Percentiles rank a stretch among this genome's conserved stretches.
phyloP scores from a whole-genome alignment of 306 rosid species.

The Vicia villosa region DNA sequence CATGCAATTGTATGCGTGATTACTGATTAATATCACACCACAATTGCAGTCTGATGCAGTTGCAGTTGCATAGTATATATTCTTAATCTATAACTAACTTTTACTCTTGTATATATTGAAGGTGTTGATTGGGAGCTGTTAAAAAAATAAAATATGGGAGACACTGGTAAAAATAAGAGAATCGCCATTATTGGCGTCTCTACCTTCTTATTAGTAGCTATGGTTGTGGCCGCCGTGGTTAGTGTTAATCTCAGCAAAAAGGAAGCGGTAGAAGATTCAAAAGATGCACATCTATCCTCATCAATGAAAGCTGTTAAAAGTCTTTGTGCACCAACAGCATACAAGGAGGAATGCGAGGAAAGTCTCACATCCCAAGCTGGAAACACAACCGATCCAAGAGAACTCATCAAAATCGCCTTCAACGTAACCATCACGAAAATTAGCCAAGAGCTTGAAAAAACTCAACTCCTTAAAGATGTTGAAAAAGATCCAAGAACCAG shows the following conservation, averaged over 20 bases:
- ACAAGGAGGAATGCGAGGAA: slow-evolving; percentile 55
- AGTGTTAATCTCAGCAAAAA: slow-evolving; percentile 14
- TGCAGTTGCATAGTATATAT: too few species aligned
- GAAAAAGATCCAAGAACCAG: slow-evolving; percentile 69
- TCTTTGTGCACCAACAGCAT: slow-evolving; percentile 62
- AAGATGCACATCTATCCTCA: slow-evolving; percentile 12
- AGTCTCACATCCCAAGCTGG: slow-evolving; percentile 36
- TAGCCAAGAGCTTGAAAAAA: slow-evolving; percentile 35
- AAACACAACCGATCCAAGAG: slow-evolving; percentile 54
- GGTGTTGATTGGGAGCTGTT: slow-evolving; percentile 45
- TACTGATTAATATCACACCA: too few species aligned
- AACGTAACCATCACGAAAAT: slow-evolving; percentile 42
- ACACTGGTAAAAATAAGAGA: slow-evolving; percentile 35
- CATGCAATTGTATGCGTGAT: too few species aligned
- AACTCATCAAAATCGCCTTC: slow-evolving; percentile 58
- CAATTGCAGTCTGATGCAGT: too few species aligned
- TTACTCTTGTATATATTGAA: neutral
- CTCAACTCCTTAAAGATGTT: slow-evolving; percentile 33
- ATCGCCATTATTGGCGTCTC: slow-evolving; percentile 51
- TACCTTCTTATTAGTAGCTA: slow-evolving; percentile 54
- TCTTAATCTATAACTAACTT: neutral
- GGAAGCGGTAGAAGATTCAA: neutral
- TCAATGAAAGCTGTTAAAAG: slow-evolving; percentile 56
- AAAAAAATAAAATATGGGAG: slow-evolving; percentile 38
- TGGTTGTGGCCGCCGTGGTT: slow-evolving; percentile 62